Conservation (phyloP, 2,329 filamentous ascomycete species). For the Seiridium cupressi region DNA sequence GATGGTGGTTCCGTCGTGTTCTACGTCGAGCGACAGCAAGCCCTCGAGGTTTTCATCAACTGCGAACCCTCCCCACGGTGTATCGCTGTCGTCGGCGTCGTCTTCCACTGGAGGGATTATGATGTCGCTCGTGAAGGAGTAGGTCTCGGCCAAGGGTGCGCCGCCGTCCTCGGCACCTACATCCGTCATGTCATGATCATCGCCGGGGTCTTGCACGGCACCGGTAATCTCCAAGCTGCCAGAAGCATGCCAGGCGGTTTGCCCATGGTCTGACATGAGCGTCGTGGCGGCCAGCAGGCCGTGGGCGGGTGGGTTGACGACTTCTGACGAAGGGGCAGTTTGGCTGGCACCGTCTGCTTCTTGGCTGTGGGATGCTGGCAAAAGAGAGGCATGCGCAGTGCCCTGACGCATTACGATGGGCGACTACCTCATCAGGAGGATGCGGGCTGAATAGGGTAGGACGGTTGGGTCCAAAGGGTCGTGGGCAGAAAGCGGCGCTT, state of each 20-base stretch:
- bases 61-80: no score
- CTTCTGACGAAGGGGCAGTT: not conserved
- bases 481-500: not conserved
- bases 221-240: not conserved
- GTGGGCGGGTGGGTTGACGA: not conserved
- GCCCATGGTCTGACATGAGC: not conserved
- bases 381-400: not conserved
- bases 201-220: conserved; percentile 9
- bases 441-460: not conserved
- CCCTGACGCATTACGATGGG: not conserved
- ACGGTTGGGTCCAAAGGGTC: not conserved
- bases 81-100: no score
- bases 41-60: not conserved
- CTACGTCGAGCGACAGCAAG: not conserved
- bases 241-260: not conserved
- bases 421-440: not conserved
- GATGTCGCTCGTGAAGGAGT: not conserved
- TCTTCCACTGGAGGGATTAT: not conserved
- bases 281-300: not conserved
- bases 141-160: conserved; percentile 6
- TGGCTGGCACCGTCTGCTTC: not conserved
- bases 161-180: conserved; percentile 26
- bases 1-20: no score
- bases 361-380: not conserved
- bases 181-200: conserved; percentile 21